phyloP scores from a whole-genome alignment of 441 rosid genomes.

The Mallotus repandus region DNA sequence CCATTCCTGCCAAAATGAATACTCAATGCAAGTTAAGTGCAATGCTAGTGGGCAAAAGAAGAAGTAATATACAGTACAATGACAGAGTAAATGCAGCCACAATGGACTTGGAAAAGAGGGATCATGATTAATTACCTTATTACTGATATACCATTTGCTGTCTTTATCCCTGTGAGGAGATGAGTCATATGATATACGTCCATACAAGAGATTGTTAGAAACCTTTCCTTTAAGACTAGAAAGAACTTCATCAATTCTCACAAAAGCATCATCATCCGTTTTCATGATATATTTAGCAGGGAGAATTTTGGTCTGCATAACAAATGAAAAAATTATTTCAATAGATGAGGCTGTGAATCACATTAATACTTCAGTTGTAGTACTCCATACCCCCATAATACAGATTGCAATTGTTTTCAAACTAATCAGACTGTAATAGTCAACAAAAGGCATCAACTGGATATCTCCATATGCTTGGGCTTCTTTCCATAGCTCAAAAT shows the following conservation, averaged over 20 bases:
- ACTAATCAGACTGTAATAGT: constrained; percentile 80
- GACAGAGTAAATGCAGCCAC: too few relatives aligned
- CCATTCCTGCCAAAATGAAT: constrained; percentile 63
- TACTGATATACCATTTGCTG: constrained; percentile 83
- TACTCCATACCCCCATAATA: constrained; percentile 69
- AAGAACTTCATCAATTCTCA: constrained; percentile 75
- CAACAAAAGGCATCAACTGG: constrained; percentile 93
- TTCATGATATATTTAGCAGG: constrained; percentile 90
- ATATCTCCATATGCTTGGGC: constrained; percentile 78
- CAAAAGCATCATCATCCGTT: constrained; percentile 92
- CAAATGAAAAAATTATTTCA: not conserved
- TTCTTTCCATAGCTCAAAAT: constrained; percentile 87
- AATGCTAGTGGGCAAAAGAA: not conserved
- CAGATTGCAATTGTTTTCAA: constrained; percentile 84
- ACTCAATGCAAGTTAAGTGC: constrained; percentile 1
- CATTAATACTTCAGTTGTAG: not conserved
- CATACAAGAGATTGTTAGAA: constrained; percentile 59
- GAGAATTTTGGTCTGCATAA: constrained; percentile 68
- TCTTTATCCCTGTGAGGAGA: constrained; percentile 72
- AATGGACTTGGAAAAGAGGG: not conserved
- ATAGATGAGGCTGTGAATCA: not conserved
- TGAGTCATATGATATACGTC: constrained; percentile 64
- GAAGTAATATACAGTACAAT: constrained; percentile 4
- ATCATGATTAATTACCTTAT: constrained; percentile 54
- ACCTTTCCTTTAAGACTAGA: constrained; percentile 55